Percentiles rank a stretch among this genome's conserved stretches.
phyloP scores from a whole-genome alignment of 768 basidiomycete genomes.

The Lactarius deliciosus region DNA sequence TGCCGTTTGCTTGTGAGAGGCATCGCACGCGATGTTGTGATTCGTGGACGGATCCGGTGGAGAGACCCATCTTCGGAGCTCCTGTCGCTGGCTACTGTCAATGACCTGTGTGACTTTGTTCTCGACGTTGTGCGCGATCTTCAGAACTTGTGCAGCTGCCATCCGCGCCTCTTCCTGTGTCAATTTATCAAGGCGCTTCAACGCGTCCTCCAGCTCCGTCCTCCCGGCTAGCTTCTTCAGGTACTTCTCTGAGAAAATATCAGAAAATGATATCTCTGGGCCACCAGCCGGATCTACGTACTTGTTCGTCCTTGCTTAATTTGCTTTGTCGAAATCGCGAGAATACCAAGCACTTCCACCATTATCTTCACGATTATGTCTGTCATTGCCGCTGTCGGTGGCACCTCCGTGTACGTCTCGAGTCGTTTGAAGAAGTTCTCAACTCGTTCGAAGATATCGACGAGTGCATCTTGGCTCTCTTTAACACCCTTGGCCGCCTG shows the following conservation, averaged over 20 bases:
- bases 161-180: no score
- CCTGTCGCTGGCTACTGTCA: background rate
- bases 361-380: background rate
- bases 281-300: background rate
- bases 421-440: conserved; percentile 1
- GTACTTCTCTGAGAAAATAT: background rate
- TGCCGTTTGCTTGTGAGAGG: background rate
- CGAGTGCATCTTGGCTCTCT: background rate
- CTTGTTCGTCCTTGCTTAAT: background rate
- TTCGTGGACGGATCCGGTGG: conserved; percentile 4
- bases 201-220: no score
- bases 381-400: background rate
- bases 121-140: no score
- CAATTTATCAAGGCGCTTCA: no score
- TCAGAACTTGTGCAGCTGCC: no score
- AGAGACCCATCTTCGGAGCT: background rate
- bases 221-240: no score
- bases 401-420: background rate
- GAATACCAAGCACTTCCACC: background rate
- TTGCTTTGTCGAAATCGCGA: background rate
- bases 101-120: background rate
- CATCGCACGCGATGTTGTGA: background rate
- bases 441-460: background rate
- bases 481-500: background rate
- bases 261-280: background rate